These are phyloP conservation scores for Chenopodium quinoa DNA, from an alignment of 148 eudicot genomes.

Conservation along the genomic window DNA sequence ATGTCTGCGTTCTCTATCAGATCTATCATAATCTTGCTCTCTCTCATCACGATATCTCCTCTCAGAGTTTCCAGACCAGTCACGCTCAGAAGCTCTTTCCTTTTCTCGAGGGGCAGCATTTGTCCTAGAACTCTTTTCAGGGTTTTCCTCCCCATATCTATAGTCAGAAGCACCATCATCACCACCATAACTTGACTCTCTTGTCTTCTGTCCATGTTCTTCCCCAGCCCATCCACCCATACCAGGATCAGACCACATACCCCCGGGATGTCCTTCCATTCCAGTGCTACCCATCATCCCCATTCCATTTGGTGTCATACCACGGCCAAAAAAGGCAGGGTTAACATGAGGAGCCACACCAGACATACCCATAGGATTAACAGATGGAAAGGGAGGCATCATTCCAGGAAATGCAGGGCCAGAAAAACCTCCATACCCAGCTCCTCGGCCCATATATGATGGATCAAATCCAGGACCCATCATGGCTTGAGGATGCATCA, in stretches of 20 bases:
- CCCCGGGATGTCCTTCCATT: slow-evolving; percentile 66
- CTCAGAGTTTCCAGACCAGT: slow-evolving; percentile 69
- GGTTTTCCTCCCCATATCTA: slow-evolving; percentile 69
- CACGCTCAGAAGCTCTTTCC: slow-evolving; percentile 69
- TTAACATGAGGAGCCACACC: slow-evolving; percentile 97
- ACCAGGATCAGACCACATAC: slow-evolving; percentile 75
- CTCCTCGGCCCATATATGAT: slow-evolving; percentile 79
- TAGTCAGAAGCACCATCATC: slow-evolving; percentile 86
- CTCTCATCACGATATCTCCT: slow-evolving; percentile 75
- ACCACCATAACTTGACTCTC: slow-evolving; percentile 86
- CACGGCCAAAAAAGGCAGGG: slow-evolving; percentile 86
- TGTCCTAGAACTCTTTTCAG: slow-evolving; percentile 60
- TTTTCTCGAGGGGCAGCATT: slow-evolving; percentile 64
- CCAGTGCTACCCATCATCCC: slow-evolving; percentile 70
- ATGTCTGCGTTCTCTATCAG: slow-evolving; percentile 59
- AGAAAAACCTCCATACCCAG: slow-evolving; percentile 70
- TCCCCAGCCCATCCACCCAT: slow-evolving; percentile 84
- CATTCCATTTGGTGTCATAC: slow-evolving; percentile 78
- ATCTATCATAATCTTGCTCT: slow-evolving; percentile 66
- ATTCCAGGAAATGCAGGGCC: slow-evolving; percentile 77
- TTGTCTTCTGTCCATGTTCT: slow-evolving; percentile 63
- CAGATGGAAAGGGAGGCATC: slow-evolving; percentile 77
- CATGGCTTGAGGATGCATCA: slow-evolving; percentile 83
- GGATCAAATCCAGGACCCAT: slow-evolving; percentile 93
- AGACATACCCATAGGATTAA: slow-evolving; percentile 74